These are phyloP conservation scores for Lonicera japonica DNA, from an alignment of 129 eudicot species.

Conservation along the genomic window DNA sequence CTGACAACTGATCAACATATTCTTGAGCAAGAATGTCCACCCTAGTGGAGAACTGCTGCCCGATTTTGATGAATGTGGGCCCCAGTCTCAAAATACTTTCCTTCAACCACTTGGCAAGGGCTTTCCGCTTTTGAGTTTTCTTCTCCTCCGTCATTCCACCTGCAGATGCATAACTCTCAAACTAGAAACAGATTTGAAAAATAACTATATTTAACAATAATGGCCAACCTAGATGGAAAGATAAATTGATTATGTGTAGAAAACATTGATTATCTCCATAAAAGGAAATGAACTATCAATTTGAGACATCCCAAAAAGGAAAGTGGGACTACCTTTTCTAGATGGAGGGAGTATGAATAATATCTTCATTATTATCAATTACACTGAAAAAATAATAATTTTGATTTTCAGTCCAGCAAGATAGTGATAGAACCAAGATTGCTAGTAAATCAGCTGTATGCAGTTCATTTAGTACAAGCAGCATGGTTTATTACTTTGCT, in stretches of 20 bases:
- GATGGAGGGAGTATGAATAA: neutral
- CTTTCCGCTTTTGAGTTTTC: conserved; percentile 61
- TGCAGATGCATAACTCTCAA: conserved; percentile 24
- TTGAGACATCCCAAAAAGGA: neutral
- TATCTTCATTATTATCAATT: no score
- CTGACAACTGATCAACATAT: conserved; percentile 96
- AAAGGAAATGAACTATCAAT: no score
- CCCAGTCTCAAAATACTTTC: conserved; percentile 89
- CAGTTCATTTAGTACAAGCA: no score
- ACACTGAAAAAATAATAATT: no score
- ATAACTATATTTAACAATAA: neutral
- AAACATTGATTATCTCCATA: no score
- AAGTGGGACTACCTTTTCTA: neutral
- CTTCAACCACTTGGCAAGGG: conserved; percentile 94
- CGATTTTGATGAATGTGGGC: conserved; percentile 94
- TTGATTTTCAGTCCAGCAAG: no score
- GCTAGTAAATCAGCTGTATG: no score
- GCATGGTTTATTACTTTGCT: no score
- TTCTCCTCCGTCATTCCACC: conserved; percentile 96
- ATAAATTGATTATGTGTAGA: no score
- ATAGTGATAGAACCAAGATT: no score
- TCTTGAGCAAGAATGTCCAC: conserved; percentile 99
- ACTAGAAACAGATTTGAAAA: neutral
- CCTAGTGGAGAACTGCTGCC: conserved; percentile 97
- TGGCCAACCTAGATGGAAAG: neutral